Conservation (phyloP, 164 flowering plant species). For the Piper betle region DNA sequence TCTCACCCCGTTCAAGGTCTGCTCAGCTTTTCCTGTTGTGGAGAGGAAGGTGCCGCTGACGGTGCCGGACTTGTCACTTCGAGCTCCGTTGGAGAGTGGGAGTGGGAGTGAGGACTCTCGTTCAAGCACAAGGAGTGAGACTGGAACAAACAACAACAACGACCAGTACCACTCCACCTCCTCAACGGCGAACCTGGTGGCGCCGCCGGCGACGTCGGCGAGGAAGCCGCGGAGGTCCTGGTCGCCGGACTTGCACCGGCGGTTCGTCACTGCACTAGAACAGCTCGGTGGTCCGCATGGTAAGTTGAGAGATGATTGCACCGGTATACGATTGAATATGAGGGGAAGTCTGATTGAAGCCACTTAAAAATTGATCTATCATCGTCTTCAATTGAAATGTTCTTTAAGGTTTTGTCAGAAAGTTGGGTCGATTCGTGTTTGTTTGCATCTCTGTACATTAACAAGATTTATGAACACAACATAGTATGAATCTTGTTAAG, state of each 20-base stretch:
- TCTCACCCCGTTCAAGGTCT: constrained; percentile 21
- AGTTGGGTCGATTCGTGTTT: neutral
- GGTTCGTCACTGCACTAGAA: constrained; percentile 64
- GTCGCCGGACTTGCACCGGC: constrained; percentile 87
- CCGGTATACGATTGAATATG: neutral
- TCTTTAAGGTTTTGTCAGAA: too few species aligned
- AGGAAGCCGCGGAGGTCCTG: constrained; percentile 88
- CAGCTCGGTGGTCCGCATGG: constrained; percentile 88
- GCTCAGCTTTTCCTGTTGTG: constrained; percentile 13
- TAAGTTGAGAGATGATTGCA: constrained; percentile 7
- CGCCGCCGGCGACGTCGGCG: constrained; percentile 14
- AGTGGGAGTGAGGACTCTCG: constrained; percentile 18
- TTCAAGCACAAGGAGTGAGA: constrained; percentile 17
- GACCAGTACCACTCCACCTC: constrained; percentile 11
- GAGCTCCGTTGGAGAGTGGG: constrained; percentile 26
- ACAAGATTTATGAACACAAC: too few species aligned
- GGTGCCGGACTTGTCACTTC: constrained; percentile 33
- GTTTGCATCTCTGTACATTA: neutral
- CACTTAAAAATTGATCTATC: neutral
- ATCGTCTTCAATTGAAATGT: neutral
- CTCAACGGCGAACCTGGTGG: constrained; percentile 2
- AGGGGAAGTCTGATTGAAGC: neutral
- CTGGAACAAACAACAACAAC: neutral
- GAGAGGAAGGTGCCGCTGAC: constrained; percentile 28
- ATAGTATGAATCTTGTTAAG: neutral